These are phyloP conservation scores for Silene coronaria DNA, from an alignment of 179 eudicot species.

Conservation along the genomic window DNA sequence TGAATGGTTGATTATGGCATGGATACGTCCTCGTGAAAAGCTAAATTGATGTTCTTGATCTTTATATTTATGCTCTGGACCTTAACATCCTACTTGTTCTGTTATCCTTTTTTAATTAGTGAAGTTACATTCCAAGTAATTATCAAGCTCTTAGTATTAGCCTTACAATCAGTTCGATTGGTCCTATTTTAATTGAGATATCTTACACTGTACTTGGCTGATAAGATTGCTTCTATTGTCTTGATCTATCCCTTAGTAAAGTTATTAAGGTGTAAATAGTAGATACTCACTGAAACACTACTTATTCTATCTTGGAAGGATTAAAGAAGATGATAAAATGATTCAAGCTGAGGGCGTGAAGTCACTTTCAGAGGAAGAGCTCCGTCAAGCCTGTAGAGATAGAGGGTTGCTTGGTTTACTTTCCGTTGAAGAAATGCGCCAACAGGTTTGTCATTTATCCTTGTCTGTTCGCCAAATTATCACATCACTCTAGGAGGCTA, in stretches of 20 bases:
- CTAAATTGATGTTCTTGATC: neutral
- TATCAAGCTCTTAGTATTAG: neutral
- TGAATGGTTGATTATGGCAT: no score
- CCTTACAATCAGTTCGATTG: neutral
- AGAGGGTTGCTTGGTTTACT: conserved; percentile 70
- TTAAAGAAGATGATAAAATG: conserved; percentile 73
- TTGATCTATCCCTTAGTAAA: neutral
- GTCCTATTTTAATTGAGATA: neutral
- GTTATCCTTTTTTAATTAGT: neutral
- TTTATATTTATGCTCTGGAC: neutral
- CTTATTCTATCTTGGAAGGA: conserved; percentile 32
- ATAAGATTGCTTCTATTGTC: conserved; percentile 1
- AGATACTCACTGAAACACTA: conserved; percentile 9
- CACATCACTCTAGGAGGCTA: neutral
- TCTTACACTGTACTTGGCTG: neutral
- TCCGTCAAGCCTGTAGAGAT: conserved; percentile 80
- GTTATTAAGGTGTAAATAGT: neutral
- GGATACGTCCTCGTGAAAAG: no score
- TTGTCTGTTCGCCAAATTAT: neutral
- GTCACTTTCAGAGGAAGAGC: conserved; percentile 80
- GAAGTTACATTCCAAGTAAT: neutral
- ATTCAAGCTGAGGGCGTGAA: conserved; percentile 79
- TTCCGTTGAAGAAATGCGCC: conserved; percentile 83
- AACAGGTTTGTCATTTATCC: conserved; percentile 43
- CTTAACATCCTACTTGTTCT: neutral